Base-by-base conservation (phyloP, 305 asterid species). In the Fraxinus greggii region DNA sequence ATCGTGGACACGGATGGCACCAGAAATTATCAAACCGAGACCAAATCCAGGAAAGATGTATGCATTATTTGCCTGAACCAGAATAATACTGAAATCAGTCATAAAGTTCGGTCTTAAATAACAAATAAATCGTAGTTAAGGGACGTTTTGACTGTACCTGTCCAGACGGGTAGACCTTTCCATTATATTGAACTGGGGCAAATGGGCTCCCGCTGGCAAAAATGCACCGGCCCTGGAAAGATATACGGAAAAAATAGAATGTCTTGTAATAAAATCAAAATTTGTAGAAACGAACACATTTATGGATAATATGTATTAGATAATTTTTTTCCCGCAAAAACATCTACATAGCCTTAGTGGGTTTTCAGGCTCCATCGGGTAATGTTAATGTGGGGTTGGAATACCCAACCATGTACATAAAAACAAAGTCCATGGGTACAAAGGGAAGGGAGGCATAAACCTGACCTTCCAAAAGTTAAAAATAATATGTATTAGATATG, bases 191-290 rank as follows among this genome's bases (percentile, higher is more conserved):
- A 36, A 92, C 88, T 0, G 98, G 93, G 70, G 85, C 90, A 81
- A 97, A 97, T 59, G 99, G 99, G 86, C 99, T 97, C 69, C 99
- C 99, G 72, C 98, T 95, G 40, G 99, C 99, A 54, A 92, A 97
- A 78, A 95, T 89, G 81, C 97, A 94, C 38, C 97, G 96, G n/a
- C 98, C 99, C 99, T 70, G 76, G 19, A 70, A 70, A 32, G 13
- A 17, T 7, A 17, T 0, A 12, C 0, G 23, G 26, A 23, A 24
- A 65, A 26, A 65, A 65, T 24, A 13, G 35, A 65, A 65, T 26
- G 19, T 65, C 70, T 2, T 0, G 29, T 26, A 65, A 65, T 24
- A 26, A 24, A 31, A 70, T 70, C 45, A 70, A 32, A 70, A 17
- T 70, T 29, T 70, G 13, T 29, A 70, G 40, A 29, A 32, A 70